Conservation (phyloP, 352 stramenopile genomes). For the Pythium rhizo-oryzae region DNA sequence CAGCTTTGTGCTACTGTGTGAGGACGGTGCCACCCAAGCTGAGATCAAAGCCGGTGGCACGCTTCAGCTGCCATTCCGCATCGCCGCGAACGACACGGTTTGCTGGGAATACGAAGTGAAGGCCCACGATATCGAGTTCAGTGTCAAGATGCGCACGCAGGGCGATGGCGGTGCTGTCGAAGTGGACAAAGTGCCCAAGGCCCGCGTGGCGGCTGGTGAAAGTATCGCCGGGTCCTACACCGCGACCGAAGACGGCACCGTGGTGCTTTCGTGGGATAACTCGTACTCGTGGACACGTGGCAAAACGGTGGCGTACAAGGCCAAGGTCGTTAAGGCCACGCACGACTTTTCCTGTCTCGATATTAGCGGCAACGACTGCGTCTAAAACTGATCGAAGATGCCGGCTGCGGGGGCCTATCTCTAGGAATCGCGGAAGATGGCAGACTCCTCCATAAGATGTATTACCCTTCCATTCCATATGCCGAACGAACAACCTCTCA, state of each 20-base stretch:
- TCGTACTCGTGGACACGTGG: conserved; percentile 67
- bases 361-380: conserved; percentile 74
- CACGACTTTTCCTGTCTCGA: conserved; percentile 78
- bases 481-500: conserved; percentile 26
- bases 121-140: conserved; percentile 63
- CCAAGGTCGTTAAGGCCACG: conserved; percentile 75
- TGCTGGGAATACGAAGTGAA: conserved; percentile 81
- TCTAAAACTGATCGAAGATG: conserved; percentile 27
- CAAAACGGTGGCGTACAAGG: conserved; percentile 78
- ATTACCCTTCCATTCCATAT: conserved; percentile 3
- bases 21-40: conserved; percentile 65
- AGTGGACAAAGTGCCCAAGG: conserved; percentile 50
- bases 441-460: not conserved
- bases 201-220: conserved; percentile 39
- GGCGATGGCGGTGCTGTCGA: conserved; percentile 67
- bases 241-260: conserved; percentile 59
- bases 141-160: conserved; percentile 74
- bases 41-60: conserved; percentile 65
- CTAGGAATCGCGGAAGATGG: not conserved
- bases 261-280: conserved; percentile 79
- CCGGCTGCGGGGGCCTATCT: not conserved
- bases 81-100: conserved; percentile 68
- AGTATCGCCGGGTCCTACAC: conserved; percentile 62
- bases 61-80: conserved; percentile 72
- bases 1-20: conserved; percentile 66